Base-by-base conservation (phyloP, 331 rosid species). In the Erythrophleum ivorense region DNA sequence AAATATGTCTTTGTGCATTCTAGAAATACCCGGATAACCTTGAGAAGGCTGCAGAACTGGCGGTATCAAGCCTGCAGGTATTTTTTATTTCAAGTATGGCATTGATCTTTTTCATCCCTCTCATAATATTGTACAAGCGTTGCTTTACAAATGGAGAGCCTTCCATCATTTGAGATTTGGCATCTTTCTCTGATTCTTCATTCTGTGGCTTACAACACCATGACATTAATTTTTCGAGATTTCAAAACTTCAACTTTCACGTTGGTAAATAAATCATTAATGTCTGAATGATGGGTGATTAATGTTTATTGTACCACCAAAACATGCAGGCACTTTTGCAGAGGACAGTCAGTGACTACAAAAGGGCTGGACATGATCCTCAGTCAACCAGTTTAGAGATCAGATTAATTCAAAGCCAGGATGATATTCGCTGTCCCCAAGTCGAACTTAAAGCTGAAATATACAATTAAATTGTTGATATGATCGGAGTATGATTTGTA, bases 391-490 rank as follows among this genome's bases (percentile, higher is more conserved):
- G 97, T 82, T 85, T 96, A 86, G 98, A 94, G 89, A 94, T 96
- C 82, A 89, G 98, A 80, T 84, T 96, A 88, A 88, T 96, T 79
- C 99, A 96, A 86, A 94, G 98, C 87, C 98, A 86, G 81, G 98
- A 93, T 41, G 88, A 92, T 74, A 92, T 96, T 82, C 92, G 97
- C 70, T 87, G 38, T 41, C 99, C 95, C 3, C 66, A 91, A 52
- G 78, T 54, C 34, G 14, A 36, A 19, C 29, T 53, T 18, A 34
- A 53, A 53, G 78, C 78, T 34, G 78, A 73, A 53, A 73, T 54
- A 54, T 73, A 53, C 33, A 36, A 24, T 53, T 73, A 52, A 73
- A 16, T 18, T 53, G 50, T 7, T 36, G 64, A 73, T 73, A 18
- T 54, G 64, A 73, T 53, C 33, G 19, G 60, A 2, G 13, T 33